Conservation (phyloP, 2,329 filamentous ascomycete genomes). For the Paraconiothyrium brasiliense region DNA sequence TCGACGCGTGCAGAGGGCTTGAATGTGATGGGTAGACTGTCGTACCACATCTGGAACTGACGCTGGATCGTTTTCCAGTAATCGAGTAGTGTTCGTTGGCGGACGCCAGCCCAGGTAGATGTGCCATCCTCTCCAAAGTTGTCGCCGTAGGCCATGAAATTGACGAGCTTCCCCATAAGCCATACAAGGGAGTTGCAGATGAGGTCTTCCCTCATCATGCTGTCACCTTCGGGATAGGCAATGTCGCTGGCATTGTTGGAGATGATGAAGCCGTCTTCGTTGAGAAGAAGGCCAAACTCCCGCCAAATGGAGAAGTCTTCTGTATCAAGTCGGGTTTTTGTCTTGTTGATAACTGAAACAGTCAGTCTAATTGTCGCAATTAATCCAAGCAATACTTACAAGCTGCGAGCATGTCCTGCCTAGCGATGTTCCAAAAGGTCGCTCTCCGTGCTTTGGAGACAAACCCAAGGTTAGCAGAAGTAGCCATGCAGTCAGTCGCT, state of each 20-base stretch:
- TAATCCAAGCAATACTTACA: constrained; percentile 53
- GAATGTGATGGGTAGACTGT: constrained; percentile 68
- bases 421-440: constrained; percentile 73
- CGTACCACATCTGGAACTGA: constrained; percentile 68
- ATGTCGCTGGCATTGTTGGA: constrained; percentile 54
- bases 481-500: constrained; percentile 46
- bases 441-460: constrained; percentile 66
- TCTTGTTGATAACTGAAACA: constrained; percentile 65
- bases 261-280: constrained; percentile 61
- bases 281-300: constrained; percentile 68
- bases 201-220: constrained; percentile 68
- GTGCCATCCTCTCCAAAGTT: constrained; percentile 53
- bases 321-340: constrained; percentile 68
- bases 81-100: constrained; percentile 60
- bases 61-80: constrained; percentile 65
- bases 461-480: constrained; percentile 36
- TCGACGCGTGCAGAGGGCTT: constrained; percentile 63
- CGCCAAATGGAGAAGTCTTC: constrained; percentile 71
- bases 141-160: constrained; percentile 69
- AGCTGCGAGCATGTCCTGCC: constrained; percentile 71
- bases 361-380: neutral
- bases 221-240: constrained; percentile 55
- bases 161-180: constrained; percentile 72
- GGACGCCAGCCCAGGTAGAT: constrained; percentile 56
- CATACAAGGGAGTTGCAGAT: constrained; percentile 72